These are phyloP conservation scores for Marasmius tenuissimus DNA, from an alignment of 1,284 basidiomycete genomes.

Conservation along the genomic window DNA sequence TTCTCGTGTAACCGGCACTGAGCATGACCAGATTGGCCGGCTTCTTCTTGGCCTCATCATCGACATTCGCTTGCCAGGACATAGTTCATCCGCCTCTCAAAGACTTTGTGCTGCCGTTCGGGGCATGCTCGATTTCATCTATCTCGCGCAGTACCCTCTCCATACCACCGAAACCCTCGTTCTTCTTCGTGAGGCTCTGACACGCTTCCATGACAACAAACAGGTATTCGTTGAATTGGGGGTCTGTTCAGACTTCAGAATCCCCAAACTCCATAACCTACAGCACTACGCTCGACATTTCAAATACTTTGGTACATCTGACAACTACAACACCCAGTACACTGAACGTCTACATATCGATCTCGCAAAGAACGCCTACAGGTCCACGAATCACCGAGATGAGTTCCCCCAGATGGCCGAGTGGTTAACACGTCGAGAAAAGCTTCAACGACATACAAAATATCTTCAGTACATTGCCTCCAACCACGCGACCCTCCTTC, in stretches of 20 bases:
- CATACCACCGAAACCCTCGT: slow-evolving; percentile 16
- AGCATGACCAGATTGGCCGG: background rate
- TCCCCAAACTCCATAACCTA: background rate
- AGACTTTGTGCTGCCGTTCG: background rate
- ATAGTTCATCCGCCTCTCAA: too few relatives aligned
- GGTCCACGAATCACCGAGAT: background rate
- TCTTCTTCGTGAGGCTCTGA: slow-evolving; percentile 12
- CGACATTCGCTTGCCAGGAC: too few relatives aligned
- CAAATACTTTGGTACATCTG: background rate
- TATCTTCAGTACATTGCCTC: background rate
- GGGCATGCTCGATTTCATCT: background rate
- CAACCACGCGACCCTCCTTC: background rate
- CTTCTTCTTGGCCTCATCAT: background rate
- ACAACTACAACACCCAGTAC: background rate
- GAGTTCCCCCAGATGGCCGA: background rate
- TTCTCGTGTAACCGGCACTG: background rate
- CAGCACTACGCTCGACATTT: background rate
- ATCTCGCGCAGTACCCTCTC: background rate
- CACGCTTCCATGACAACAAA: background rate
- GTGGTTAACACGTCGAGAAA: background rate
- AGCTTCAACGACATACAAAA: background rate
- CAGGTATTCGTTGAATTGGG: background rate
- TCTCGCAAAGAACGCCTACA: background rate
- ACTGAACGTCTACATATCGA: background rate
- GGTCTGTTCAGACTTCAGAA: background rate